Evolutionary conservation across 2,329 filamentous ascomycete species (phyloP).

Genomic region (Ophiostoma sp.): DNA sequence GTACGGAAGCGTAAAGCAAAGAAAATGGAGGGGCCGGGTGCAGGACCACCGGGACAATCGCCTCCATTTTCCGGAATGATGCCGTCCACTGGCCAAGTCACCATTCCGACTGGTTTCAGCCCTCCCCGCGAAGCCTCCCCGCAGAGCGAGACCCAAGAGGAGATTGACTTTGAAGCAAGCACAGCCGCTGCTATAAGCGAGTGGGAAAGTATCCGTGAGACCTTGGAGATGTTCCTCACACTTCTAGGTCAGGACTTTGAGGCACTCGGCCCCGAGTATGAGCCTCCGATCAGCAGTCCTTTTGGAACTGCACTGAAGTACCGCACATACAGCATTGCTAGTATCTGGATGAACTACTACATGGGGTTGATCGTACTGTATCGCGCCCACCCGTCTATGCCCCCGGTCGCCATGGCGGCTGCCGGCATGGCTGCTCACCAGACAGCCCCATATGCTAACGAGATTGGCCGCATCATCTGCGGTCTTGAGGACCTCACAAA

Average conservation of each 20-base stretch:
- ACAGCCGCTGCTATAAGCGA: conserved; percentile 68
- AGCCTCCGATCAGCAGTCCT: conserved; percentile 59
- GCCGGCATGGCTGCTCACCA: conserved; percentile 69
- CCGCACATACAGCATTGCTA: conserved; percentile 78
- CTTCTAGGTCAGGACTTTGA: conserved; percentile 71
- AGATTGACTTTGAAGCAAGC: conserved; percentile 56
- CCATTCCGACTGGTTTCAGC: conserved; percentile 51
- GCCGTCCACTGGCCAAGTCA: conserved; percentile 47
- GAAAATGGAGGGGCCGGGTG: conserved; percentile 34
- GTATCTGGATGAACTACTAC: conserved; percentile 82
- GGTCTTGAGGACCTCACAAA: conserved; percentile 57
- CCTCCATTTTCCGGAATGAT: conserved; percentile 53
- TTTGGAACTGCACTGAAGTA: conserved; percentile 81
- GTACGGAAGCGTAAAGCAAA: conserved; percentile 68
- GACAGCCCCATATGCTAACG: conserved; percentile 65
- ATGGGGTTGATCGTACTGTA: conserved; percentile 79
- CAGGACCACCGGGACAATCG: conserved; percentile 33
- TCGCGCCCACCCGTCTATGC: conserved; percentile 81
- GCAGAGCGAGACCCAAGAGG: conserved; percentile 42
- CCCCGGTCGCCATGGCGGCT: conserved; percentile 81
- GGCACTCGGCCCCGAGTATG: conserved; percentile 64
- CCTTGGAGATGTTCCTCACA: conserved; percentile 62
- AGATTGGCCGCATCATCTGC: conserved; percentile 74
- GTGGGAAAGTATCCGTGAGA: conserved; percentile 68
- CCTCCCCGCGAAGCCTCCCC: conserved; percentile 43